A percentile compares a stretch with the other conserved stretches of the same genome.
These are phyloP conservation scores for Cordyceps militaris DNA, from an alignment of 2,329 filamentous ascomycete species.

Conservation along the genomic window DNA sequence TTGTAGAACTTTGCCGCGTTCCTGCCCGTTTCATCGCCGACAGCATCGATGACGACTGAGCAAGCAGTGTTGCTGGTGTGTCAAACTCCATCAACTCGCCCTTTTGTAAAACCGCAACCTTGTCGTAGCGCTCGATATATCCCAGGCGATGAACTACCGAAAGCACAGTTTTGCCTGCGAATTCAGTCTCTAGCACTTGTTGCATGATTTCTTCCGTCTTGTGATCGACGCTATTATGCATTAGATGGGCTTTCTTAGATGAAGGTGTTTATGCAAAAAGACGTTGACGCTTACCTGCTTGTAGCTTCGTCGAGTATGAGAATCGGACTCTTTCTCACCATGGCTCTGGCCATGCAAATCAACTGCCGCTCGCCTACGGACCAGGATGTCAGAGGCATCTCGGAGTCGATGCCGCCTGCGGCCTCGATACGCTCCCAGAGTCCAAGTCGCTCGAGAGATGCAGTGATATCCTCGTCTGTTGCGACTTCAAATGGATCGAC, in stretches of 20 bases:
- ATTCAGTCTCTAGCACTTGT: constrained; percentile 25
- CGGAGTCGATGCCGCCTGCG: constrained; percentile 31
- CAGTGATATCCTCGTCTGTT: constrained; percentile 34
- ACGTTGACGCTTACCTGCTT: constrained; percentile 17
- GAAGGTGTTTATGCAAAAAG: not conserved
- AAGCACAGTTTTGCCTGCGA: constrained; percentile 43
- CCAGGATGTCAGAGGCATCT: constrained; percentile 24
- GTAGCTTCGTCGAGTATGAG: constrained; percentile 35
- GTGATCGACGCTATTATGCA: constrained; percentile 23
- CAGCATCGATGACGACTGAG: not conserved
- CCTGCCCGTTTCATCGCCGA: constrained; percentile 1
- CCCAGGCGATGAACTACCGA: constrained; percentile 34
- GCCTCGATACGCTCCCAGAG: constrained; percentile 34
- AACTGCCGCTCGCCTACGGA: constrained; percentile 40
- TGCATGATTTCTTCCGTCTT: constrained; percentile 29
- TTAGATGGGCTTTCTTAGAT: not conserved
- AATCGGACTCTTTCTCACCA: constrained; percentile 28
- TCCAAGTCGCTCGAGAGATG: constrained; percentile 37
- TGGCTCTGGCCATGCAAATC: constrained; percentile 31
- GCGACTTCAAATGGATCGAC: constrained; percentile 34
- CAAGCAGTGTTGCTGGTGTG: not conserved
- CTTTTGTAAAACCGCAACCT: constrained; percentile 56
- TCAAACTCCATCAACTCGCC: constrained; percentile 6
- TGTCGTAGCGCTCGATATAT: constrained; percentile 44
- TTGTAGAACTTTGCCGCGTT: not conserved